Conservation (phyloP, 2,329 filamentous ascomycete species). For the Beauveria australis region DNA sequence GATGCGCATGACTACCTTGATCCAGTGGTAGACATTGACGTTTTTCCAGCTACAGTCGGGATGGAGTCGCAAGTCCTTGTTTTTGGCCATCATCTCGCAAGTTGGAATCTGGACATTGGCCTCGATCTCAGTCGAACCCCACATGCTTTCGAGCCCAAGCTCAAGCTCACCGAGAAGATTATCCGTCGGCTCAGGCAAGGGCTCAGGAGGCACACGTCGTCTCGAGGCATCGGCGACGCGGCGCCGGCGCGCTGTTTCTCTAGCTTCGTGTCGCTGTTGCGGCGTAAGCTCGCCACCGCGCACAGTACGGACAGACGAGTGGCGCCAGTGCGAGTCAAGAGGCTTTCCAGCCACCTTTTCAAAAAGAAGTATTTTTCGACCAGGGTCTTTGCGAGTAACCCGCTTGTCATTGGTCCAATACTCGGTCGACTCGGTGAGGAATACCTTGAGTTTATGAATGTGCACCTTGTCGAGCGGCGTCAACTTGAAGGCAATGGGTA, state of each 20-base stretch:
- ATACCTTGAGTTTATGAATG: constrained; percentile 86
- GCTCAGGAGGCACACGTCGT: constrained; percentile 28
- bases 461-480: constrained; percentile 90
- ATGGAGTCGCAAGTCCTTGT: constrained; percentile 58
- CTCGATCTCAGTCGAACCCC: constrained; percentile 88
- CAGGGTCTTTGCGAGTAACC: constrained; percentile 76
- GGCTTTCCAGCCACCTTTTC: constrained; percentile 80
- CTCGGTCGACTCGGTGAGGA: constrained; percentile 81
- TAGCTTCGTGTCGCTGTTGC: constrained; percentile 38
- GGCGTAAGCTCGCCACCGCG: constrained; percentile 69
- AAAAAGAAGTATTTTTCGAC: constrained; percentile 75
- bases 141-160: constrained; percentile 59
- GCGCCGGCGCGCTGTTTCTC: constrained; percentile 36
- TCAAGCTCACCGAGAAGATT: constrained; percentile 78
- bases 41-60: constrained; percentile 92
- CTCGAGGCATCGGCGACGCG: constrained; percentile 47
- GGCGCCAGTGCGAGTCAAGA: constrained; percentile 62
- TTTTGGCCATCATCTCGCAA: constrained; percentile 75
- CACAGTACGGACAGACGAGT: constrained; percentile 67
- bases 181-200: constrained; percentile 44
- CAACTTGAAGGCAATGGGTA: constrained; percentile 89
- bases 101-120: constrained; percentile 89
- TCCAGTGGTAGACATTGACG: constrained; percentile 92
- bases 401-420: constrained; percentile 83
- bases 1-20: constrained; percentile 91